phyloP scores from a whole-genome alignment of 805 yeast species.

The Cyberlindnera subsufficiens region DNA sequence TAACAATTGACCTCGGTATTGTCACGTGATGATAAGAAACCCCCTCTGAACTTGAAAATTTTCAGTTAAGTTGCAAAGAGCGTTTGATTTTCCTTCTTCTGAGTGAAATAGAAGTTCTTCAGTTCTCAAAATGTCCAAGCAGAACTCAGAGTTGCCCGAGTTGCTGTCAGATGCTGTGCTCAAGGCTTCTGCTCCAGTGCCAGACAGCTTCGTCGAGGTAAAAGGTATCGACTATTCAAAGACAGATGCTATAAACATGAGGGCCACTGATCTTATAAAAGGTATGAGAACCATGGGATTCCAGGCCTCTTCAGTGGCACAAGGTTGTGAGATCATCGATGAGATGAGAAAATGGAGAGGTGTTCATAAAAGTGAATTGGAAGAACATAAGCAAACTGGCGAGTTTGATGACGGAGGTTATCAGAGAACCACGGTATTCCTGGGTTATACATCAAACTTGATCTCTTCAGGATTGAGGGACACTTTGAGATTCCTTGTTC shows the following conservation, averaged over 20 bases:
- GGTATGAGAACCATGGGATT: conserved; percentile 96
- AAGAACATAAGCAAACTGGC: conserved; percentile 67
- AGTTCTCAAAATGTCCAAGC: conserved; percentile 26
- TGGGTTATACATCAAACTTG: conserved; percentile 95
- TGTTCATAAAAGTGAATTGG: conserved; percentile 57
- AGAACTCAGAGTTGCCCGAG: conserved; percentile 47
- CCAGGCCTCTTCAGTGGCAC: conserved; percentile 82
- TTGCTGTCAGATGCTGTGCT: conserved; percentile 89
- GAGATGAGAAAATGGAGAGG: conserved; percentile 96
- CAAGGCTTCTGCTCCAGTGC: conserved; percentile 79
- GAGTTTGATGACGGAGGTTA: conserved; percentile 70
- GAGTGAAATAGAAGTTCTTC: background rate
- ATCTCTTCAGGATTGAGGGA: conserved; percentile 93
- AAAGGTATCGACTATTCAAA: conserved; percentile 86
- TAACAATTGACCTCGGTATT: background rate
- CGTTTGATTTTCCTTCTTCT: background rate
- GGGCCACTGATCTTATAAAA: conserved; percentile 69
- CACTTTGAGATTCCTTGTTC: conserved; percentile 81
- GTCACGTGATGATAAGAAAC: conserved; percentile 15
- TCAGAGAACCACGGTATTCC: conserved; percentile 84
- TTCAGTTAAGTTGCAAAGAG: background rate
- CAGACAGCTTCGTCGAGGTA: conserved; percentile 72
- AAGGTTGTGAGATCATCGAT: conserved; percentile 89
- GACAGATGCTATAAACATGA: conserved; percentile 67
- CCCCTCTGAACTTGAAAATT: background rate